A percentile compares a stretch with the other conserved stretches of the same genome.
phyloP scores from a whole-genome alignment of 208 protist species.

The Leishmania guyanensis region DNA sequence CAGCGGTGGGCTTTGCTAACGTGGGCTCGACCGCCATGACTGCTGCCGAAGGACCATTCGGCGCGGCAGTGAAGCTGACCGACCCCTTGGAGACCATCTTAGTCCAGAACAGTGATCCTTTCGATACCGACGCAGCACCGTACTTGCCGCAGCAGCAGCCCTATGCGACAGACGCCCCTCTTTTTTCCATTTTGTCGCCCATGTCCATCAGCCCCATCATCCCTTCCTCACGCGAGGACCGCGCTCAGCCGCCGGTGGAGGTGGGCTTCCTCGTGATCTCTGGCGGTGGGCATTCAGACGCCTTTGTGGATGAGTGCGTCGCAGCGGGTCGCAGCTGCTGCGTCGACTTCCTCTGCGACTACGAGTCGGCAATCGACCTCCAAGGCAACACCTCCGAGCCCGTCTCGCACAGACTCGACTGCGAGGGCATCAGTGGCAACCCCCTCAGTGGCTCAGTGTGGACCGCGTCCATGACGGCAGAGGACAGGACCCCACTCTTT shows the following conservation, averaged over 20 bases:
- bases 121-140: background rate
- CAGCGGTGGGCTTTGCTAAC: background rate
- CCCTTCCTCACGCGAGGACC: slow-evolving; percentile 15
- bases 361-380: slow-evolving; percentile 38
- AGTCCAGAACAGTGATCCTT: background rate
- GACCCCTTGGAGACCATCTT: background rate
- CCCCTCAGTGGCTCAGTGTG: slow-evolving; percentile 12
- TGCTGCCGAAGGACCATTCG: background rate
- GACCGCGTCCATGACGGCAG: background rate
- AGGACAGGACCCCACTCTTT: background rate
- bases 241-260: slow-evolving; percentile 36
- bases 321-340: slow-evolving; percentile 57
- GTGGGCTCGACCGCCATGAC: background rate
- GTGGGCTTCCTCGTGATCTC: slow-evolving; percentile 67
- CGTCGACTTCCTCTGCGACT: slow-evolving; percentile 80
- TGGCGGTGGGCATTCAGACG: slow-evolving; percentile 65
- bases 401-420: background rate
- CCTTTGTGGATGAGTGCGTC: slow-evolving; percentile 81
- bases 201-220: slow-evolving; percentile 13
- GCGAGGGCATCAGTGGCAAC: background rate
- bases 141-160: background rate
- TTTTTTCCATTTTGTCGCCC: background rate
- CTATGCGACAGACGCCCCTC: background rate
- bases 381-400: slow-evolving; percentile 1
- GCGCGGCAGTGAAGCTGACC: background rate